Evolutionary conservation across 495 filamentous ascomycete genomes (phyloP).

Genomic region (Penicillium paradoxum): DNA sequence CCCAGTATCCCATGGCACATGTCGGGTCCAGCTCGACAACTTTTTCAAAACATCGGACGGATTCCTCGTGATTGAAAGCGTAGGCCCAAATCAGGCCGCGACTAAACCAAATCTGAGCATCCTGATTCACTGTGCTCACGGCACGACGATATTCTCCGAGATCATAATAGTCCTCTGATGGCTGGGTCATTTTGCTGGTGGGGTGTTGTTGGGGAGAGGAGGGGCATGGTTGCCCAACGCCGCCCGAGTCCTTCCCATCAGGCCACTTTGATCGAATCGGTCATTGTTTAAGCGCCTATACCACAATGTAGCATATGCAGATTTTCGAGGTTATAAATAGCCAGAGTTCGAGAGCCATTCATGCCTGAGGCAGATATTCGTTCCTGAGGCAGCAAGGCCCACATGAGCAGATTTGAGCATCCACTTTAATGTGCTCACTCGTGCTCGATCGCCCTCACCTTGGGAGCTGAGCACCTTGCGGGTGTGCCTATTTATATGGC

Average conservation of each 20-base stretch:
- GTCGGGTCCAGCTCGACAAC: constrained; percentile 47
- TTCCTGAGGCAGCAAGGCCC: not conserved
- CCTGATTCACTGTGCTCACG: constrained; percentile 38
- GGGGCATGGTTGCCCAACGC: not conserved
- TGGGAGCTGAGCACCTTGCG: constrained; percentile 13
- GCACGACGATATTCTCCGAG: constrained; percentile 50
- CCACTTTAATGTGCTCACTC: constrained; percentile 9
- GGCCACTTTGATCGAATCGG: not conserved
- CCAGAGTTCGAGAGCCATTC: not conserved
- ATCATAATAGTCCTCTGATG: constrained; percentile 43
- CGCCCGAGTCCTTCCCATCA: not conserved
- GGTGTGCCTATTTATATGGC: not conserved
- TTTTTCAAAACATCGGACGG: constrained; percentile 53
- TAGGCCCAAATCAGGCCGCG: constrained; percentile 60
- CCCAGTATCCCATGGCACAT: constrained; percentile 65
- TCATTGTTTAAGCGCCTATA: not conserved
- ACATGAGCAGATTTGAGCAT: constrained; percentile 14
- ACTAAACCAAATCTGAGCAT: constrained; percentile 56
- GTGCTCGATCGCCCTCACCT: constrained; percentile 25
- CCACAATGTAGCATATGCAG: not conserved
- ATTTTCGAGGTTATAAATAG: not conserved
- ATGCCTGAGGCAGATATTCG: not conserved
- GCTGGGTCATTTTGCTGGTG: constrained; percentile 4
- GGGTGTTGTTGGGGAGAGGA: not conserved
- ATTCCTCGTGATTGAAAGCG: constrained; percentile 63